Percentiles rank a stretch among this genome's conserved stretches.
phyloP scores from a whole-genome alignment of 257 asterid genomes.

The Plantago ovata region DNA sequence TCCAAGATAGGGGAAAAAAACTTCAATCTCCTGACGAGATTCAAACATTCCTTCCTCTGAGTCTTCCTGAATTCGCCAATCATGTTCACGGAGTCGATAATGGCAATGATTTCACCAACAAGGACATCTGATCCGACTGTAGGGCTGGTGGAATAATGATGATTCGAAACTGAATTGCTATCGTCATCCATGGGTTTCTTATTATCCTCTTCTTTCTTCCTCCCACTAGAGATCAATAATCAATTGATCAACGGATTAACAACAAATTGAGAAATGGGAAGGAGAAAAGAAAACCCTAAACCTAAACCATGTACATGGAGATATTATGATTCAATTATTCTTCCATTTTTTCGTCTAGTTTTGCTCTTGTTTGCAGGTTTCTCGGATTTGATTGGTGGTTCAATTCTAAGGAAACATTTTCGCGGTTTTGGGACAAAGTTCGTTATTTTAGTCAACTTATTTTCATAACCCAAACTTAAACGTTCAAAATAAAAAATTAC shows the following conservation, averaged over 20 bases:
- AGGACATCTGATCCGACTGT: slow-evolving; percentile 28
- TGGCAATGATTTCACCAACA: slow-evolving; percentile 47
- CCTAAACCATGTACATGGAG: slow-evolving; percentile 1
- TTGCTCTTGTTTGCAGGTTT: neutral
- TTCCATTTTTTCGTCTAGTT: neutral
- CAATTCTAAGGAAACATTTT: neutral
- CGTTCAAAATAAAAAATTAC: too few relatives aligned
- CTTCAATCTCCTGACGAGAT: slow-evolving; percentile 52
- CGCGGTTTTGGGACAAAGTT: slow-evolving; percentile 3
- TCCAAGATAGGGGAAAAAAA: slow-evolving; percentile 56
- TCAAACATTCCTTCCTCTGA: slow-evolving; percentile 62
- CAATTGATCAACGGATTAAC: slow-evolving; percentile 5
- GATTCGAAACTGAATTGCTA: slow-evolving; percentile 17
- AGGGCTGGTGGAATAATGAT: slow-evolving; percentile 29
- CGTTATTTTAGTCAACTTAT: neutral
- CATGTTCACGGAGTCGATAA: slow-evolving; percentile 41
- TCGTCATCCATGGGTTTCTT: slow-evolving; percentile 28
- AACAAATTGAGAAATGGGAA: slow-evolving; percentile 18
- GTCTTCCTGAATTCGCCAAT: slow-evolving; percentile 64
- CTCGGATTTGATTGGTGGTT: slow-evolving; percentile 7
- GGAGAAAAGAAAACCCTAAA: slow-evolving; percentile 27
- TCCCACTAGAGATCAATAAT: neutral
- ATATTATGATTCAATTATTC: neutral
- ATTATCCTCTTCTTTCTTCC: slow-evolving; percentile 19
- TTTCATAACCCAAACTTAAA: neutral